Conservation (phyloP, 192 early-diverging fungal species). For the Backusella liffmaniae region DNA sequence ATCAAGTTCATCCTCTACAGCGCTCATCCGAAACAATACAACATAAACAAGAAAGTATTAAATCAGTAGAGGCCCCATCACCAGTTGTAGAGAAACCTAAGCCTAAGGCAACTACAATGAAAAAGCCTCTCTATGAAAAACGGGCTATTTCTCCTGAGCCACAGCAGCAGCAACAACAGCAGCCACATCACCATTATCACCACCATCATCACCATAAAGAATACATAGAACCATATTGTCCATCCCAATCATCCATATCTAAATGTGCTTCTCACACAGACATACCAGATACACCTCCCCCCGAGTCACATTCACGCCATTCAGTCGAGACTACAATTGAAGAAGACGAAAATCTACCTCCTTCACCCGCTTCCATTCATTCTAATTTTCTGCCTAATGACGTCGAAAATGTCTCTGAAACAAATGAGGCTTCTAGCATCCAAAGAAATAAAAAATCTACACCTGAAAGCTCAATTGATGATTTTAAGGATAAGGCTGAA, state of each 20-base stretch:
- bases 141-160: not conserved
- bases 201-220: not conserved
- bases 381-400: not conserved
- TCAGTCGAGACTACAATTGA: not conserved
- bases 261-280: not conserved
- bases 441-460: not conserved
- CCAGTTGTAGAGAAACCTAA: not conserved
- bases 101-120: not conserved
- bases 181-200: not conserved
- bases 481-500: not conserved
- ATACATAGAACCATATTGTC: not conserved
- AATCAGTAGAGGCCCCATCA: not conserved
- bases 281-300: slow-evolving; percentile 5
- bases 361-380: not conserved
- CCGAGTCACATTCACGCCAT: slow-evolving; percentile 1
- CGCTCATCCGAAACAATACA: not conserved
- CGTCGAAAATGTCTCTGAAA: not conserved
- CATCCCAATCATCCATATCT: not conserved
- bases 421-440: not conserved
- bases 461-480: not conserved
- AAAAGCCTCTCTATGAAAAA: slow-evolving; percentile 11
- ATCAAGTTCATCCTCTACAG: not conserved
- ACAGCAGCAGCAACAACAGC: not conserved
- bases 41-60: not conserved
- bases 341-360: not conserved